Evolutionary conservation across 257 asterid species (phyloP), one percentile per base, ranked within the genome.

Genomic region (Nicotiana tomentosiformis): DNA sequence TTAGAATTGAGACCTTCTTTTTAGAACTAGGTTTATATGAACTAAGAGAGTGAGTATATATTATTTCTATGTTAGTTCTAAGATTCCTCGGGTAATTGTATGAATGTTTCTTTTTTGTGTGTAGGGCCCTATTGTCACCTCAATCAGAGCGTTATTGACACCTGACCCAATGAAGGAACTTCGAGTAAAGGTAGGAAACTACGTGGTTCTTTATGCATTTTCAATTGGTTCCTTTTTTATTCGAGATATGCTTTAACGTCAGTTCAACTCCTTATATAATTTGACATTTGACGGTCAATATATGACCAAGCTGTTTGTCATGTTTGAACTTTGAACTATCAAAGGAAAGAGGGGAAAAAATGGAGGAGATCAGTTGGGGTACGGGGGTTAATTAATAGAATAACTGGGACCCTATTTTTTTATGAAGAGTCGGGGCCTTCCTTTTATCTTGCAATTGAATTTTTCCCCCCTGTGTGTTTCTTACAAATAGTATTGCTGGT

Each of bases 81-180:
- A 29, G 56, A 81, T 74, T 39, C 61, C 57, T 32, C 23, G 20
- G 35, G 32, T n/a, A 46, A 16, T 46, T 30, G 11, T 43, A 57
- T 32, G 61, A 61, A 20, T 61, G 32, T 61, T 10, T 66, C 83
- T 84, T 58, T n/a, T 5, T 84, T 64, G 66, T 76, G 56, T 89
- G 43, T 77, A 93, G 99, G 98, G 94, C 60, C 99, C 99, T 78
- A 93, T 96, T 84, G 95, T 90, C 77, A 87, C 99, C 86, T 78
- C 90, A 20, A 96, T 96, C 81, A 91, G 99, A 90, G 99, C 99
- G 7, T 86, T 96, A 85, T 84, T 96, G 85, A 94, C 99, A 5
- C 98, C 99, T 84, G 97, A 96, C 87, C 99, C 99, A 16, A 96
- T 96, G 99, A 94, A 91, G 92, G 99, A 96, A 91, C 98, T 96